Evolutionary conservation across 2,329 filamentous ascomycete genomes (phyloP), one percentile per base, ranked within the genome.

Genomic region (Calonectria henricotiae): DNA sequence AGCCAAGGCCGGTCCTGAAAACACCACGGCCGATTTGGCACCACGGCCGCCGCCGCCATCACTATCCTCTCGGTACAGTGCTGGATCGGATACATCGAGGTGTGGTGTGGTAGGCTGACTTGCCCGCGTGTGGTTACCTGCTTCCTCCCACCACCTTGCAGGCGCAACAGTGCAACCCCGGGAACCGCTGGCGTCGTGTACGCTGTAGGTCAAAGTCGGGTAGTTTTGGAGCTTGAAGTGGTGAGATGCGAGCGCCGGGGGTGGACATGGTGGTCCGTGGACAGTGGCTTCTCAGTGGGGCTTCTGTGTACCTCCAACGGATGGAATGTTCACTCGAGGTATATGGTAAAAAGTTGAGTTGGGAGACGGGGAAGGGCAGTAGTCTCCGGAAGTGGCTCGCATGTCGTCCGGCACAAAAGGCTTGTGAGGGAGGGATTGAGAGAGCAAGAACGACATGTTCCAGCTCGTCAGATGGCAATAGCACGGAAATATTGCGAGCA

Each of bases 251-350:
- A 67, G 37, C 30, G 39, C 46, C 65, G 35, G 54, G 46, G 46
- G 46, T 30, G 35, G 43, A 51, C 35, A 43, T 47, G 70, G 67
- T 72, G 67, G 63, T 62, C 67, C 66, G 47, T 47, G 46, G 49
- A 55, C 46, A 64, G 20, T 67, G 37, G 39, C 54, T 71, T 55
- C 61, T 62, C 62, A 64, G 71, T 69, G 73, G 71, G 65, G 65
- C 65, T 44, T 43, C 39, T 44, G 23, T 46, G 54, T 51, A 51
- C 51, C 65, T 63, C 55, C 68, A 62, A 61, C 62, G 43, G 68
- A 72, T 68, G 70, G 68, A 72, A 70, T 69, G 68, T 61, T 68
- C 65, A 47, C 70, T 46, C 11, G 39, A 68, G 61, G 51, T 20
- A 68, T 61, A 68, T 61, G 55, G 46, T 9, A 51, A 62, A 65